A percentile compares a stretch with the other conserved stretches of the same genome.
phyloP scores from a whole-genome alignment of 192 early-diverging fungal genomes.

The Helicostylum pulchrum region DNA sequence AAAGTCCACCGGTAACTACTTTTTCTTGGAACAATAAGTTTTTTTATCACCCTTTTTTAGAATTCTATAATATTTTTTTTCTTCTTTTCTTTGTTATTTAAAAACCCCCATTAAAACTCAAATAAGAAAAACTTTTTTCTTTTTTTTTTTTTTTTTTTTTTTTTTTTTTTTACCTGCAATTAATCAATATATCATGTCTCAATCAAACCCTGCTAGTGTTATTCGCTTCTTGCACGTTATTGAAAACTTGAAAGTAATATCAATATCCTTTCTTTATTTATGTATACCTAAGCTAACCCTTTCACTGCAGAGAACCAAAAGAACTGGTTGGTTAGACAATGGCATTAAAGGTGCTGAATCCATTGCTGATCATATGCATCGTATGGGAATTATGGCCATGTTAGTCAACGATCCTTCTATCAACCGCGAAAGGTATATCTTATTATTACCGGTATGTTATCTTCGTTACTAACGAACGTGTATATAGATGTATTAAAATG shows the following conservation, averaged over 20 bases:
- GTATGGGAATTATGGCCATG: slow-evolving; percentile 89
- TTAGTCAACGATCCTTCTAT: slow-evolving; percentile 69
- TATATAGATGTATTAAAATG: slow-evolving; percentile 78
- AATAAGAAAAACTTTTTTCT: slow-evolving; percentile 1
- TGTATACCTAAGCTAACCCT: no score
- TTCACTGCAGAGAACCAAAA: slow-evolving; percentile 68
- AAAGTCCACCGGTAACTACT: slow-evolving; percentile 66
- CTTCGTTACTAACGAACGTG: background rate
- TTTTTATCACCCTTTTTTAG: background rate
- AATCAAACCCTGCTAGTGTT: slow-evolving; percentile 33
- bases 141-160: slow-evolving; percentile 11
- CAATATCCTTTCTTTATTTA: no score
- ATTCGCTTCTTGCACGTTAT: slow-evolving; percentile 77
- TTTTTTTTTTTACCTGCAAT: background rate
- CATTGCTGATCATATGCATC: slow-evolving; percentile 94
- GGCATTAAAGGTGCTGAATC: slow-evolving; percentile 72
- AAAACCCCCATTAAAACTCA: no score
- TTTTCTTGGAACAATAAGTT: slow-evolving; percentile 44
- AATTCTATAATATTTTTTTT: no score
- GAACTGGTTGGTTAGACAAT: slow-evolving; percentile 89
- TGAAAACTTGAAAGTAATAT: slow-evolving; percentile 78
- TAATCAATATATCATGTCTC: slow-evolving; percentile 25
- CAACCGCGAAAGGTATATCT: slow-evolving; percentile 49
- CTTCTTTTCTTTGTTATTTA: background rate
- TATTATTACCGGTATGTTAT: background rate